phyloP scores from a whole-genome alignment of 2,329 filamentous ascomycete genomes.

The Talaromyces sp. region DNA sequence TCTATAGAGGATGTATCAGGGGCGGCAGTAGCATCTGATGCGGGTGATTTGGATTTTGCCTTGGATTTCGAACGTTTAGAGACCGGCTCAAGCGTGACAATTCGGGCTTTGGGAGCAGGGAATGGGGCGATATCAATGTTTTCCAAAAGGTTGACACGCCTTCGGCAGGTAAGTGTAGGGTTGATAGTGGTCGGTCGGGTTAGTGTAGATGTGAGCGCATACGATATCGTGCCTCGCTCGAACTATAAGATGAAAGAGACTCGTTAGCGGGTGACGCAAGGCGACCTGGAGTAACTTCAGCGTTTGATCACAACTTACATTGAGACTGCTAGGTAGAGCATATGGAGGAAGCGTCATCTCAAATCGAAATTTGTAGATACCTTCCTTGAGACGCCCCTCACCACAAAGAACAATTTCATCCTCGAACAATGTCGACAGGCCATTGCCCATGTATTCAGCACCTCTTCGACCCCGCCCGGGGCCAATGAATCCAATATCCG shows the following conservation, averaged over 20 bases:
- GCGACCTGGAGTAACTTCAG: too few relatives aligned
- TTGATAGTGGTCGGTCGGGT: constrained; percentile 86
- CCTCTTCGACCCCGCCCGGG: constrained; percentile 57
- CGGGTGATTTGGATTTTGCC: constrained; percentile 50
- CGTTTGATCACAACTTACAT: constrained; percentile 62
- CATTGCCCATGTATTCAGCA: constrained; percentile 64
- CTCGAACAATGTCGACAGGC: constrained; percentile 66
- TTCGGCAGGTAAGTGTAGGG: constrained; percentile 77
- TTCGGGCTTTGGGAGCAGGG: constrained; percentile 72
- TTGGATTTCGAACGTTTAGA: constrained; percentile 69
- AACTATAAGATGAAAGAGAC: constrained; percentile 61
- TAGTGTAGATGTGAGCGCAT: constrained; percentile 85
- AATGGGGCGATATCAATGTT: constrained; percentile 81
- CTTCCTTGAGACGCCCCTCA: constrained; percentile 64
- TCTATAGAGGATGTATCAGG: constrained; percentile 52
- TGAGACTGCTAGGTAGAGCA: constrained; percentile 80
- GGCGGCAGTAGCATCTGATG: constrained; percentile 34
- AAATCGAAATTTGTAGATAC: constrained; percentile 68
- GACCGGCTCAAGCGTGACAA: constrained; percentile 85
- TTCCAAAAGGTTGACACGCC: constrained; percentile 77
- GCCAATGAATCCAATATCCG: constrained; percentile 54
- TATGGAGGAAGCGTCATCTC: constrained; percentile 64
- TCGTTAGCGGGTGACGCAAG: not conserved
- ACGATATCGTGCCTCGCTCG: constrained; percentile 89
- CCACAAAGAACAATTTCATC: constrained; percentile 67